These are phyloP conservation scores for Oryza longistaminata DNA, from an alignment of 176 grass and related monocot genomes.

Conservation along the genomic window DNA sequence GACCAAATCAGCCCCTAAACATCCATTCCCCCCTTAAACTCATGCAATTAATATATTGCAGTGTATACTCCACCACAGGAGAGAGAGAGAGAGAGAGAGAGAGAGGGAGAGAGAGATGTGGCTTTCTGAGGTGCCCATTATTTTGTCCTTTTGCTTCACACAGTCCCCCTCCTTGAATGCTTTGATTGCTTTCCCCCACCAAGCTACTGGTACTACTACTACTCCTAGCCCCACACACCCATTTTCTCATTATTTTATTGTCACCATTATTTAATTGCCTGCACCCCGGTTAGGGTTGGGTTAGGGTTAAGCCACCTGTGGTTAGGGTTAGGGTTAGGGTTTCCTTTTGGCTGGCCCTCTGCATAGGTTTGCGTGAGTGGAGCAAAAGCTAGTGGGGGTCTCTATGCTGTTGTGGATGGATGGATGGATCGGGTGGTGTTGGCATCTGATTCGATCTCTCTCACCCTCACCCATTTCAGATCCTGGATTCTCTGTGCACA, in stretches of 20 bases:
- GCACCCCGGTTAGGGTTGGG: neutral
- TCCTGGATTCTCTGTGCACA: conserved; percentile 35
- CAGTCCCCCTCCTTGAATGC: conserved; percentile 40
- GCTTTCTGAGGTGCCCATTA: conserved; percentile 3
- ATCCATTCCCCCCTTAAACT: neutral
- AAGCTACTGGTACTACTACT: neutral
- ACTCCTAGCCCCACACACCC: neutral
- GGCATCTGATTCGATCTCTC: conserved; percentile 53
- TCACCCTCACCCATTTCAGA: conserved; percentile 23
- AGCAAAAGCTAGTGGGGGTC: conserved; percentile 43
- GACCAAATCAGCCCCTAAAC: neutral
- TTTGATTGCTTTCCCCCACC: neutral
- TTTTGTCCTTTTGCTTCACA: neutral
- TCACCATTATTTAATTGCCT: no score
- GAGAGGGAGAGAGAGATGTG: neutral
- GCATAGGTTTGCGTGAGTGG: conserved; percentile 27
- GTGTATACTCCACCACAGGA: no score
- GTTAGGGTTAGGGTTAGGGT: conserved; percentile 74
- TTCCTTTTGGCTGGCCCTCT: conserved; percentile 26
- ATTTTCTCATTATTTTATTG: neutral
- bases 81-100: no score
- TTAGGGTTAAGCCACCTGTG: conserved; percentile 23
- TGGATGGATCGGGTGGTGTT: conserved; percentile 49
- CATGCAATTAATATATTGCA: no score
- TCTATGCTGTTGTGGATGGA: neutral